phyloP scores from a whole-genome alignment of 768 basidiomycete species.

The Coprinellus micaceus region DNA sequence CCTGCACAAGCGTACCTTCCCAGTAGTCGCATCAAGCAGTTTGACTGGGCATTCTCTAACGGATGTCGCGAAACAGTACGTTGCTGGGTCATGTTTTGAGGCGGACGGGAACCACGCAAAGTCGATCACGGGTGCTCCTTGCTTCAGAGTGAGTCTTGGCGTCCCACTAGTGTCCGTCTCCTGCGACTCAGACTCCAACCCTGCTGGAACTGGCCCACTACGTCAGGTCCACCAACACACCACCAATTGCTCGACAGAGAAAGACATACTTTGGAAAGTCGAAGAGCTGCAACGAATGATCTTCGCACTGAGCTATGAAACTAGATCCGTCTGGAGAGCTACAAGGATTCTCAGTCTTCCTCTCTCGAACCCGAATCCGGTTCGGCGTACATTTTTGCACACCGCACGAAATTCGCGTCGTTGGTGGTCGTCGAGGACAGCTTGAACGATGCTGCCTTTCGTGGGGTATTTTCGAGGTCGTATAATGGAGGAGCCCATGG shows the following conservation, averaged over 20 bases:
- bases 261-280: conserved; percentile 37
- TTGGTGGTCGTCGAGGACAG: conserved; percentile 15
- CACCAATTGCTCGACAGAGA: background rate
- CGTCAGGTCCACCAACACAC: background rate
- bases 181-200: background rate
- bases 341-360: too few species aligned
- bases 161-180: background rate
- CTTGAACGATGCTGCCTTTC: conserved; percentile 17
- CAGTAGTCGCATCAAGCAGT: conserved; percentile 74
- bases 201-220: background rate
- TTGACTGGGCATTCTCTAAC: conserved; percentile 84
- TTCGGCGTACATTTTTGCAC: conserved; percentile 52
- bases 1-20: conserved; percentile 50
- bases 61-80: conserved; percentile 82
- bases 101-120: conserved; percentile 86
- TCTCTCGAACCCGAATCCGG: too few species aligned
- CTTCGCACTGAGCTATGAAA: conserved; percentile 68
- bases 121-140: conserved; percentile 73
- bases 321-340: conserved; percentile 78
- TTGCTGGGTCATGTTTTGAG: conserved; percentile 46
- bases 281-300: conserved; percentile 58
- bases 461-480: background rate
- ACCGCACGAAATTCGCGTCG: conserved; percentile 42
- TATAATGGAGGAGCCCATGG: conserved; percentile 28
- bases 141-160: conserved; percentile 32